Evolutionary conservation across 148 eudicot genomes (phyloP).

Genomic region (Silene conica): DNA sequence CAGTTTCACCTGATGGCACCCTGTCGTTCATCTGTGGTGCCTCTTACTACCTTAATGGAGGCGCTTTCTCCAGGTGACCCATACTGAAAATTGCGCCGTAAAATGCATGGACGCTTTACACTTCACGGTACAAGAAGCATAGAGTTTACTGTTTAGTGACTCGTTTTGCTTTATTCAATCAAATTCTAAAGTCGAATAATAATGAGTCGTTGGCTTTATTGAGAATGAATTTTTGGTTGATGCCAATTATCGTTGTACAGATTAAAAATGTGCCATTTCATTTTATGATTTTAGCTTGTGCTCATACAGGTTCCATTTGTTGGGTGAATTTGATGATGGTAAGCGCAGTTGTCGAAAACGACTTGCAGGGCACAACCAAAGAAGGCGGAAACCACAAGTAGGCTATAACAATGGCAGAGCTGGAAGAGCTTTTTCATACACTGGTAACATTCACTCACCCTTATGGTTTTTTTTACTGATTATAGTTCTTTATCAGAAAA

Average conservation of each 20-base stretch:
- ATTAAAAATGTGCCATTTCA: not conserved
- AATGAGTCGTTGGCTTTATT: too few relatives aligned
- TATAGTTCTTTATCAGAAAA: not conserved
- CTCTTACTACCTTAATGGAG: too few relatives aligned
- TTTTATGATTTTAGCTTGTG: slow-evolving; percentile 8
- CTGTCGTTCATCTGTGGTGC: too few relatives aligned
- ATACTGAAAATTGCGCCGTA: too few relatives aligned
- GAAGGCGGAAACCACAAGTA: slow-evolving; percentile 66
- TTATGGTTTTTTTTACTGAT: not conserved
- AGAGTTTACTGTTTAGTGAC: too few relatives aligned
- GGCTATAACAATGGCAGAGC: slow-evolving; percentile 28
- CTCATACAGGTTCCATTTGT: slow-evolving; percentile 67
- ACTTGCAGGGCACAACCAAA: slow-evolving; percentile 86
- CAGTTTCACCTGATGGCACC: too few relatives aligned
- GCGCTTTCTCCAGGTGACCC: too few relatives aligned
- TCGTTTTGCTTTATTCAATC: too few relatives aligned
- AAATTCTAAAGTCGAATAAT: too few relatives aligned
- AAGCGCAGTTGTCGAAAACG: slow-evolving; percentile 95
- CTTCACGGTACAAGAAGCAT: too few relatives aligned
- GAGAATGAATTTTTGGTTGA: not conserved
- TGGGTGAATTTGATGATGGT: slow-evolving; percentile 84
- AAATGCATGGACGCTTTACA: too few relatives aligned
- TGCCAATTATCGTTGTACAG: not conserved
- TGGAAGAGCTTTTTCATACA: slow-evolving; percentile 36
- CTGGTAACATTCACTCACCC: slow-evolving; percentile 25